These are phyloP conservation scores for Trichosporon ovoides DNA, from an alignment of 1,284 basidiomycete species.

Conservation along the genomic window DNA sequence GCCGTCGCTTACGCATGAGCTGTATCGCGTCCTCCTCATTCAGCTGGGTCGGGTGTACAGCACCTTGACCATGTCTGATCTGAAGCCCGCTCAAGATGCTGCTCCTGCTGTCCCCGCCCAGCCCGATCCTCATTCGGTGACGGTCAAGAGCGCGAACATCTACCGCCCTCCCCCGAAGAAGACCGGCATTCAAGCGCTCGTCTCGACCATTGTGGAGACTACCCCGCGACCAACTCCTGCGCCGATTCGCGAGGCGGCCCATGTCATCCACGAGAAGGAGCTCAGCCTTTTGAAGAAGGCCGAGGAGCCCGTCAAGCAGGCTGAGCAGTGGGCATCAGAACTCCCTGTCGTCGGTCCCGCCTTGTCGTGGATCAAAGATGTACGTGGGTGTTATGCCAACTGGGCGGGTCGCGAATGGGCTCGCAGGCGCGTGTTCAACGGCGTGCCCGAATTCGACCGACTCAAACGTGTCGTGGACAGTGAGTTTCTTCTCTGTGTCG, in stretches of 20 bases:
- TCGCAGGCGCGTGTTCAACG: conserved; percentile 19
- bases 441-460: conserved; percentile 28
- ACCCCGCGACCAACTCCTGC: conserved; percentile 24
- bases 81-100: conserved; percentile 1
- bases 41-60: conserved; percentile 29
- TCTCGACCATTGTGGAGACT: conserved; percentile 32
- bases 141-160: conserved; percentile 37
- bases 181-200: conserved; percentile 22
- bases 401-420: conserved; percentile 38
- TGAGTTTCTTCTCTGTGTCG: conserved; percentile 21
- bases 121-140: conserved; percentile 28
- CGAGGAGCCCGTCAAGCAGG: conserved; percentile 12
- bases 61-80: conserved; percentile 22
- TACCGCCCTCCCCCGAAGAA: conserved; percentile 32
- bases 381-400: conserved; percentile 10
- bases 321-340: conserved; percentile 14
- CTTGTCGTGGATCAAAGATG: conserved; percentile 5
- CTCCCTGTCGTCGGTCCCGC: conserved; percentile 16
- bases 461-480: conserved; percentile 35
- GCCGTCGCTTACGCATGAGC: conserved; percentile 25
- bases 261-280: conserved; percentile 16
- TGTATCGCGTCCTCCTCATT: conserved; percentile 38
- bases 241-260: conserved; percentile 14
- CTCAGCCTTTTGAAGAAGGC: conserved; percentile 8
- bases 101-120: background rate